Base-by-base conservation (phyloP, 345 rosid species). In the Eucalyptus caleyi region DNA sequence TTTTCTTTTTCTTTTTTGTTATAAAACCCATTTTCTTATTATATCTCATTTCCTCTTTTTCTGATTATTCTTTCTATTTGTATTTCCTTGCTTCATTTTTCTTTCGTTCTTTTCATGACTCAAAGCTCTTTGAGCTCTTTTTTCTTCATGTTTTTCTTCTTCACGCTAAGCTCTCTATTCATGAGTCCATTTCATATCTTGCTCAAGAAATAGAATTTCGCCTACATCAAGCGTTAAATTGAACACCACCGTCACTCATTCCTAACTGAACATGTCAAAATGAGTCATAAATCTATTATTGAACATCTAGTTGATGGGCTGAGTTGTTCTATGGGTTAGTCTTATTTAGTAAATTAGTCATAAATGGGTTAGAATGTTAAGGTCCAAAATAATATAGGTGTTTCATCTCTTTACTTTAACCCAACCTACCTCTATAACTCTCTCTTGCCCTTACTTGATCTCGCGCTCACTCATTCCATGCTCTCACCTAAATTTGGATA, bases 371-470 rank as follows among this genome's bases (percentile, higher is more conserved):
- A 23, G 60, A 54, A 54, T 23, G 24, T 54, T 9, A 54, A 54
- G 12, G 0, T 23, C 11, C 60, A 23, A 54, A 21, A 21, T 54
- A 54, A 54, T 54, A 54, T 54, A 54, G 60, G 60, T 54, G 27
- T 54, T 54, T 21, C 11, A 54, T 54, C 0, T 0, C 12, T 54
- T 54, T 54, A 2, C 5, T 54, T 21, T 16, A 23, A 9, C 27
- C 27, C 11, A 54, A 54, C 3, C 60, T 23, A 54, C 5, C 26
- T 23, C 26, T 54, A 54, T 54, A 54, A 54, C 60, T 54, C 56
- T 51, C 4, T 1, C 4, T 51, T 0, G 1, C 56, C 56, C 56
- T 18, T 7, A 18, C 2, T 0, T 18, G 4, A 51, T 51, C 56
- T 51, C 0, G 1, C 4, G 0, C 23, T 18, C 23, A 16, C 23